Base-by-base conservation (phyloP, 2,329 filamentous ascomycete genomes). In the Myriosclerotinia curreyana region DNA sequence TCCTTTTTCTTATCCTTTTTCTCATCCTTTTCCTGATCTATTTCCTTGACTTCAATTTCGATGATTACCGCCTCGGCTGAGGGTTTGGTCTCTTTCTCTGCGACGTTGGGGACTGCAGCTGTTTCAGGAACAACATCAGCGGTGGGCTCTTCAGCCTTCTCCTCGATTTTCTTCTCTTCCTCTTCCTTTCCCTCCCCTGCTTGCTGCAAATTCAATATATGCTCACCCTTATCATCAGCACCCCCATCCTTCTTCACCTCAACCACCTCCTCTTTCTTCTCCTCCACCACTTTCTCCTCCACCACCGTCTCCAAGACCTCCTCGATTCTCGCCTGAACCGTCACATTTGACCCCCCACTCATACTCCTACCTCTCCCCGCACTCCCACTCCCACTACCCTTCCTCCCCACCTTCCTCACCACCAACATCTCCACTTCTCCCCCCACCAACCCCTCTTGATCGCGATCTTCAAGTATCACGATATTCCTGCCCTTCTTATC, bases 241-340 rank as follows among this genome's bases (percentile, higher is more conserved):
- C 46, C 65, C 36, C 62, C 58, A 15, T 36, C 38, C 49, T 66
- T 65, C 59, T 67, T 66, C 28, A 61, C 49, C 42, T 64, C 67
- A 14, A 20, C 40, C 17, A 59, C 51, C 14, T 67, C 50, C 31
- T 56, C 58, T 14, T 20, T 38, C 31, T 61, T 51, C 14, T 67
- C 53, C 28, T 58, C 58, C 1, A n/a, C 62, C 8, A 51, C 51
- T 22, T 64, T 56, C 44, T 63, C 58, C 49, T 55, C 53, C 31
- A 56, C 65, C 20, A 42, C 52, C 12, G 42, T 64, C 36, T 60
- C 46, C 50, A 42, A 25, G 20, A 31, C 11, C 12, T 46, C 60
- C 1, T 36, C 51, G 1, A 46, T 31, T 11, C 15, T 54, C 22
- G 42, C 60, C 40, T 54, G 56, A 4, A 62, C 50, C 31, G 42